Percentiles rank a stretch among this genome's conserved stretches.
phyloP scores from a whole-genome alignment of 1,284 basidiomycete genomes.

The Cryptococcus deneoformans region DNA sequence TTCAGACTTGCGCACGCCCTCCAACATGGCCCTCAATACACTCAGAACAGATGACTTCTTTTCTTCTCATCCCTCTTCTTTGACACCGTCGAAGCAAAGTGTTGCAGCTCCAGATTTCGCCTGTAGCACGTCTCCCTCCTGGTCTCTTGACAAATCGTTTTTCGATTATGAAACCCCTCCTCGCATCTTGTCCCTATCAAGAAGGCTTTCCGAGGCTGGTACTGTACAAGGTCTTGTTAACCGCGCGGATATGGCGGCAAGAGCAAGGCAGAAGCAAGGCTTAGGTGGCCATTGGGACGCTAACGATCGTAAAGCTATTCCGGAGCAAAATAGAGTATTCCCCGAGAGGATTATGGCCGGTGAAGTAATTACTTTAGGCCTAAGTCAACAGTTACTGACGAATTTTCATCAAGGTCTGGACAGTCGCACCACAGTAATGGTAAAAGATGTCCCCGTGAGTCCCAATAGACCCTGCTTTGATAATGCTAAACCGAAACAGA shows the following conservation, averaged over 20 bases:
- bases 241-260: conserved; percentile 26
- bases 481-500: conserved; percentile 20
- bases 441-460: conserved; percentile 49
- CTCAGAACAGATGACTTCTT: conserved; percentile 6
- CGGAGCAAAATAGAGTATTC: conserved; percentile 37
- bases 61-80: conserved; percentile 2
- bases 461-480: neutral
- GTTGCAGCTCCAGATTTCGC: neutral
- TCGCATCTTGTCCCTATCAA: conserved; percentile 13
- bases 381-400: conserved; percentile 1
- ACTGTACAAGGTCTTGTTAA: conserved; percentile 28
- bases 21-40: conserved; percentile 1
- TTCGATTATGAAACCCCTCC: conserved; percentile 2
- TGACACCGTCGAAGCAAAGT: neutral
- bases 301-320: conserved; percentile 31
- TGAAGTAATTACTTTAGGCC: conserved; percentile 9
- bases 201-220: conserved; percentile 20
- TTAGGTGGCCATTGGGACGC: conserved; percentile 18
- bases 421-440: conserved; percentile 46
- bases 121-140: neutral
- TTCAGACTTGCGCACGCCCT: neutral
- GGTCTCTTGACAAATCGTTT: neutral
- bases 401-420: conserved; percentile 30
- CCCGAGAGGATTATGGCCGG: conserved; percentile 37
- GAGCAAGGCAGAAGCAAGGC: conserved; percentile 23